Percentiles rank a stretch among this genome's conserved stretches.
phyloP scores from a whole-genome alignment of 2,329 filamentous ascomycete genomes.

The Xylaria sp. region DNA sequence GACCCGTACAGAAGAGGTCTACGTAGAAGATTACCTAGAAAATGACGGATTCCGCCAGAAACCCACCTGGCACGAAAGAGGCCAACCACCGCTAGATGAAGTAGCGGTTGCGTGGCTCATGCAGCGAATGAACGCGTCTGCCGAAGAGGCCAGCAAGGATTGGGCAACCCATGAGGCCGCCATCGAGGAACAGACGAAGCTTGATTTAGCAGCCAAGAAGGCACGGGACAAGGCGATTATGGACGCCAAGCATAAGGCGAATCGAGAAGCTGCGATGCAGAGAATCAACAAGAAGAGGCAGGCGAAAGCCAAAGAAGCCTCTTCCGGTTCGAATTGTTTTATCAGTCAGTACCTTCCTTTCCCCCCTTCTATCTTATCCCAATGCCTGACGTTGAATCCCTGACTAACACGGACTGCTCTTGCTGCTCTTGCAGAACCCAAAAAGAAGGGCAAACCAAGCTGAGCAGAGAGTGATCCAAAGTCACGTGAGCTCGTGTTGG shows the following conservation, averaged over 20 bases:
- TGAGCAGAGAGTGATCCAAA: background rate
- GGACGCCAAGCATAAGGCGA: background rate
- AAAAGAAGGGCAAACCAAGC: background rate
- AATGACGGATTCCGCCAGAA: conserved; percentile 10
- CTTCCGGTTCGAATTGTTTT: too few species aligned
- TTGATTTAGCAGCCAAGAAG: background rate
- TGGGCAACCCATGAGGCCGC: background rate
- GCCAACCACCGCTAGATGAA: background rate
- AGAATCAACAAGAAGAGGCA: background rate
- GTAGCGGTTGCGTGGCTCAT: background rate
- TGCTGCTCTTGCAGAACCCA: background rate
- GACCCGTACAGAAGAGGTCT: background rate
- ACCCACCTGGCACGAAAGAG: background rate
- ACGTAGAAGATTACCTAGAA: background rate
- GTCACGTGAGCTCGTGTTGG: conserved; percentile 24
- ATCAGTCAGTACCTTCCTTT: background rate
- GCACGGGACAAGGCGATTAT: background rate
- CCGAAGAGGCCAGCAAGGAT: background rate
- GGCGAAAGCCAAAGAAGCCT: background rate
- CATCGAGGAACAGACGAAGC: conserved; percentile 3
- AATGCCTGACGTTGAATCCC: background rate
- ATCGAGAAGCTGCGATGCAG: background rate
- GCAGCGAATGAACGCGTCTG: background rate
- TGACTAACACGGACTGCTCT: background rate
- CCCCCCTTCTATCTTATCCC: background rate